Evolutionary conservation across 2,329 filamentous ascomycete genomes (phyloP).

Genomic region (Microsporum audouinii): DNA sequence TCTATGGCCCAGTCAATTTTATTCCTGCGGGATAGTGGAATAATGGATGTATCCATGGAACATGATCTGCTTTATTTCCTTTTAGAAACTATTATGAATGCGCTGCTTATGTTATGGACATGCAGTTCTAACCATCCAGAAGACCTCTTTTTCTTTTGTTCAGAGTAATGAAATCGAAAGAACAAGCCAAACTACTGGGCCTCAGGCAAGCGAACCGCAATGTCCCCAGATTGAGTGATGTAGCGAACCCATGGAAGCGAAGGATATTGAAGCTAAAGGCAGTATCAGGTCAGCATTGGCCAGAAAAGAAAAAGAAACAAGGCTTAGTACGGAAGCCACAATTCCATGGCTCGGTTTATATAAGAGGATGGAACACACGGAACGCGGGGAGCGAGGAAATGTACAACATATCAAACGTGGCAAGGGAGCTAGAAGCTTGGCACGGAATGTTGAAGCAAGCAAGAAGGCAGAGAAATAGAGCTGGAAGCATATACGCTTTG

Average conservation of each 20-base stretch:
- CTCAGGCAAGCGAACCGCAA: slow-evolving; percentile 89
- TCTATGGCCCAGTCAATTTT: not conserved
- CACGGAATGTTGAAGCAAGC: not conserved
- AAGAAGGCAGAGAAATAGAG: not conserved
- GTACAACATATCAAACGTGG: slow-evolving; percentile 4
- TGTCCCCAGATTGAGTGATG: slow-evolving; percentile 96
- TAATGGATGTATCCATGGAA: not conserved
- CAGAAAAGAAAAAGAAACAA: not conserved
- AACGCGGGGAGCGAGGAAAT: not conserved
- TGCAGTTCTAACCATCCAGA: not conserved
- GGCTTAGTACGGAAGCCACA: not conserved
- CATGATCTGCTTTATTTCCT: not conserved
- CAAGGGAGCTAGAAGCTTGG: slow-evolving; percentile 2
- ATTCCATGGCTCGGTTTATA: not conserved
- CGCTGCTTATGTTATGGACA: not conserved
- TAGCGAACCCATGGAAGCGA: slow-evolving; percentile 96
- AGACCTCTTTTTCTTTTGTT: not conserved
- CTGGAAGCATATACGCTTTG: not conserved
- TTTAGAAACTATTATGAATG: not conserved
- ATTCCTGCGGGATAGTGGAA: not conserved
- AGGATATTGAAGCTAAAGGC: slow-evolving; percentile 78
- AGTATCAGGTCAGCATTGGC: not conserved
- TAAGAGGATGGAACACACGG: not conserved
- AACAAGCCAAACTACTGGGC: slow-evolving; percentile 47
- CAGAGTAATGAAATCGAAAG: not conserved